phyloP scores from a whole-genome alignment of 148 eudicot species.

The Linanthus parryae region DNA sequence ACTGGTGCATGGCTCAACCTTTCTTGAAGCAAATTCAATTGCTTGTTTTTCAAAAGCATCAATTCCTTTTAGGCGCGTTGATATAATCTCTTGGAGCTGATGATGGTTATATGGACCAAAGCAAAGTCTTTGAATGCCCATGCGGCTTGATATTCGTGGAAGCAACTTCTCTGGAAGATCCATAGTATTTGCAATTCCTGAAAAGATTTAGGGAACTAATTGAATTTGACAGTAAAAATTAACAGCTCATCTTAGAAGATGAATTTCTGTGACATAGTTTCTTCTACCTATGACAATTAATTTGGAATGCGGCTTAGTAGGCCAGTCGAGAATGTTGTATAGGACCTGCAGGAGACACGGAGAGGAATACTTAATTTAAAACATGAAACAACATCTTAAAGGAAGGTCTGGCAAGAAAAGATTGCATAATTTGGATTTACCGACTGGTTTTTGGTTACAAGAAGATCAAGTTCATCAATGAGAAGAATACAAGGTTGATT shows the following conservation, averaged over 20 bases:
- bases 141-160: slow-evolving; percentile 95
- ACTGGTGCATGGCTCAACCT: slow-evolving; percentile 36
- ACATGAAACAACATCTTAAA: neutral
- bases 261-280: slow-evolving; percentile 2
- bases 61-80: slow-evolving; percentile 84
- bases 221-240: neutral
- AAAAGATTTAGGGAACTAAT: neutral
- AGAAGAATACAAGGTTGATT: slow-evolving; percentile 86
- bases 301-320: slow-evolving; percentile 91
- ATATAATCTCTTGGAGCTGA: slow-evolving; percentile 95
- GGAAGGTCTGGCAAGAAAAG: neutral
- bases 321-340: slow-evolving; percentile 99
- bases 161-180: slow-evolving; percentile 99
- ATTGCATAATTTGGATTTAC: slow-evolving; percentile 28
- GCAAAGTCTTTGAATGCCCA: slow-evolving; percentile 96
- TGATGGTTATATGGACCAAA: slow-evolving; percentile 87
- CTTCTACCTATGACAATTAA: slow-evolving; percentile 85
- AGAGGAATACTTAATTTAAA: neutral
- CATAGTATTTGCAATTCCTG: slow-evolving; percentile 99
- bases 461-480: slow-evolving; percentile 95
- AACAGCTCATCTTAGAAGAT: slow-evolving; percentile 5
- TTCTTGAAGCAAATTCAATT: slow-evolving; percentile 91
- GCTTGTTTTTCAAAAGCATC: slow-evolving; percentile 96
- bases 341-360: slow-evolving; percentile 53
- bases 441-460: slow-evolving; percentile 93